A percentile compares a stretch with the other conserved stretches of the same genome.
Evolutionary conservation across 495 filamentous ascomycete species (phyloP).

Genomic region (Wilcoxina mikolae): DNA sequence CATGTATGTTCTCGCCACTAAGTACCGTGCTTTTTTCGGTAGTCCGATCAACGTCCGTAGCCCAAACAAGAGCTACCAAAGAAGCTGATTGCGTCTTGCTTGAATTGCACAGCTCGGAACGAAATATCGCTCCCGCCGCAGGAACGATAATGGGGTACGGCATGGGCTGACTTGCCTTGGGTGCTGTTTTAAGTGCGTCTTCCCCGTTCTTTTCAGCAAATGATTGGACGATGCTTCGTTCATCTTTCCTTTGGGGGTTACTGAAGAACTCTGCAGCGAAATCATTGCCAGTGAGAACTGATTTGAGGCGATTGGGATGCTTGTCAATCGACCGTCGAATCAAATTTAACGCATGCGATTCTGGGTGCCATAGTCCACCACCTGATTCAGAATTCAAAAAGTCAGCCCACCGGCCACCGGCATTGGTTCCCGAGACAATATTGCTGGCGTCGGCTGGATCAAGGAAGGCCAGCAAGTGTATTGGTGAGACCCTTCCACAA

Average conservation of each 20-base stretch:
- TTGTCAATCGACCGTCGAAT: constrained; percentile 20
- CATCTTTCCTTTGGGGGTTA: constrained; percentile 8
- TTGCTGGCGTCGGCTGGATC: too few relatives aligned
- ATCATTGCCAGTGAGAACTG: constrained; percentile 13
- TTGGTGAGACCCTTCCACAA: background rate
- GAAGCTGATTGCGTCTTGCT: too few relatives aligned
- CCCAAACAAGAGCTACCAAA: too few relatives aligned
- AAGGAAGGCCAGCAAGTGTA: background rate
- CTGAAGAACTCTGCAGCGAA: constrained; percentile 23
- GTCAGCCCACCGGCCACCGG: background rate
- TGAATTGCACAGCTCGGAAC: too few relatives aligned
- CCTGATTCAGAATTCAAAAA: constrained; percentile 9
- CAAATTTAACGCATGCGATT: constrained; percentile 14
- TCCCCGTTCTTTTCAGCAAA: constrained; percentile 22
- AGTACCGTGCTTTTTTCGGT: too few relatives aligned
- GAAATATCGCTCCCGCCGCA: background rate
- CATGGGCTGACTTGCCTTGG: constrained; percentile 15
- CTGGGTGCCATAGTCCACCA: constrained; percentile 21
- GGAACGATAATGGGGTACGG: background rate
- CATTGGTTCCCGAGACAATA: too few relatives aligned
- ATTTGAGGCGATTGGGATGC: constrained; percentile 18
- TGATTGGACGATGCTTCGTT: constrained; percentile 16
- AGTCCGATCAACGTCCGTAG: too few relatives aligned
- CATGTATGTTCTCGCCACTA: too few relatives aligned
- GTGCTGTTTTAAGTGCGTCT: constrained; percentile 27